A percentile compares a stretch with the other conserved stretches of the same genome.
phyloP scores from a whole-genome alignment of 441 rosid species.

The Rhodomyrtus psidioides region DNA sequence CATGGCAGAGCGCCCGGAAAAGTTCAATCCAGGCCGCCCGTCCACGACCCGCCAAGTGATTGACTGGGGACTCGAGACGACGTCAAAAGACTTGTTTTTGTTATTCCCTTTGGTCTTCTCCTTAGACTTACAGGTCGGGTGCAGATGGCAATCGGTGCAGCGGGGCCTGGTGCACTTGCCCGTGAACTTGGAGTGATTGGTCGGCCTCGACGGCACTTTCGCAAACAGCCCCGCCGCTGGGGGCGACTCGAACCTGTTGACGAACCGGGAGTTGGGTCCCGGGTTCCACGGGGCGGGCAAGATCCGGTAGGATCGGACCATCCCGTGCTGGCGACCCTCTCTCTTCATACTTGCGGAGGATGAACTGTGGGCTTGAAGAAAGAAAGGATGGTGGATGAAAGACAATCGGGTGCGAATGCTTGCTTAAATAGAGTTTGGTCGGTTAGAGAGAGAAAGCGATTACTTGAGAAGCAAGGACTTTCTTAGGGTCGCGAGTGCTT shows the following conservation, averaged over 20 bases:
- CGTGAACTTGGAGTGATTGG: conserved; percentile 65
- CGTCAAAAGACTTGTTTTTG: conserved; percentile 36
- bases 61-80: conserved; percentile 18
- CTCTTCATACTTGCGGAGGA: conserved; percentile 39
- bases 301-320: conserved; percentile 43
- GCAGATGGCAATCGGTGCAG: conserved; percentile 35
- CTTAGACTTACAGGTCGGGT: conserved; percentile 36
- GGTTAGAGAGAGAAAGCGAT: background rate
- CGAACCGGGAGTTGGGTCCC: conserved; percentile 20
- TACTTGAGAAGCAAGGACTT: conserved; percentile 27
- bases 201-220: conserved; percentile 37
- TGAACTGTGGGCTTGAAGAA: background rate
- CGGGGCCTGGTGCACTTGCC: conserved; percentile 35
- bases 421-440: background rate
- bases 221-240: conserved; percentile 34
- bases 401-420: background rate
- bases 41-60: conserved; percentile 39
- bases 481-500: conserved; percentile 2
- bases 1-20: conserved; percentile 37
- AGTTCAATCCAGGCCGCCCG: conserved; percentile 13
- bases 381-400: background rate
- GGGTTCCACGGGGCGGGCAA: conserved; percentile 42
- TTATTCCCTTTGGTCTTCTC: conserved; percentile 47
- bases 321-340: conserved; percentile 67
- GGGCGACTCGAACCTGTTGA: conserved; percentile 30